Base-by-base conservation (phyloP, 2,329 filamentous ascomycete genomes). In the Penicillium griseofulvum region DNA sequence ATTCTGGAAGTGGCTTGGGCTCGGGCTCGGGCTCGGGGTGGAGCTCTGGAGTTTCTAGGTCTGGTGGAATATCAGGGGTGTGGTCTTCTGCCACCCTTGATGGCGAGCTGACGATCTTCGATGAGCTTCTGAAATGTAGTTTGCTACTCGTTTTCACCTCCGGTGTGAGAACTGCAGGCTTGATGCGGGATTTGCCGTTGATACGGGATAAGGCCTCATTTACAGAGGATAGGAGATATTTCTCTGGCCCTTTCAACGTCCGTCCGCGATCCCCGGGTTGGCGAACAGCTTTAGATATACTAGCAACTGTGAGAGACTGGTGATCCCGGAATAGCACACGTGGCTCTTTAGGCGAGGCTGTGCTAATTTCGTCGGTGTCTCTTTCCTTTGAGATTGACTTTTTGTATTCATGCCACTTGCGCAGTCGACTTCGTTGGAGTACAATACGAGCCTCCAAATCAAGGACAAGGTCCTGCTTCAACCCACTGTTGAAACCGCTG, bases 321-420 rank as follows among this genome's bases (percentile, higher is more conserved):
- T 76, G 74, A 41, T 74, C 66, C 31, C 66, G 70, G 54, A 76
- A 75, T 10, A 60, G 34, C 17, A 74, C 43, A 14, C 57, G 56
- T n/a, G 58, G 39, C 9, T 55, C 54, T 9, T 64, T 64, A 5
- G 56, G 29, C 16, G 41, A 24, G 36, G 49, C 19, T 17, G 28
- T 39, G 2, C 51, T 44, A 1, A 44, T 45, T 38, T 44, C 41
- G 24, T 47, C 47, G 2, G n/a, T 36, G 16, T 29, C 29, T 14
- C 64, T 63, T 17, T 61, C 56, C 12, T 60, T 63, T 14, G 61
- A 66, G 33, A 66, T 61, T 12, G 68, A 65, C 37, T 78, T 74
- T 58, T 83, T 78, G 58, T 91, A 90, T n/a, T 78, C 79, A 63
- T 87, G 82, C 91, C 91, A 96, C 69, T 82, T 86, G 49, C 83